Base-by-base conservation (phyloP, 352 stramenopile genomes). In the Albugo candida region DNA sequence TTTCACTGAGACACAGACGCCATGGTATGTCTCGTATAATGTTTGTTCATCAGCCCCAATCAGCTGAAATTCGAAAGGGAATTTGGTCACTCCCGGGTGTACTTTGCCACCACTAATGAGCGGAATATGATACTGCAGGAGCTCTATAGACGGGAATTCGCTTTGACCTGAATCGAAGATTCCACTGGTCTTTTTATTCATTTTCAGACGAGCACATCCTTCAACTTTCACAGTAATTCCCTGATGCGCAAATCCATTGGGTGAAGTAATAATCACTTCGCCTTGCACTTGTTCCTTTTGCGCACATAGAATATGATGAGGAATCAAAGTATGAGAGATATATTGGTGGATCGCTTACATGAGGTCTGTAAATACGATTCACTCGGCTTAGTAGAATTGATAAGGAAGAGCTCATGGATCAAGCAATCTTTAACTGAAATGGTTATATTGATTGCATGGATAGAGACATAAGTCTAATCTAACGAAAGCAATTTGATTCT, bases 1-100 rank as follows among this genome's bases (percentile, higher is more conserved):
- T 52, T 83, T 89, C 49, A 93, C 73, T 13, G 71, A 92, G 13
- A 95, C 65, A 55, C 94, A 93, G 5, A 94, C 81, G 41, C 85
- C 85, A 49, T 96, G 85, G 57, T 96, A 96, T 11, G 83, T 94
- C 54, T 96, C 85, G 41, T 86, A 77, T 27, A 95, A 65, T 48
- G 64, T 49, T 52, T 81, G 63, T 12, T 58, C 57, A 40, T 83
- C 64, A 43, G 81, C 78, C 36, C 65, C 65, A 36, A 70, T 51
- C 13, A 93, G 56, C 51, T 79, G 67, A 58, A 94, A 94, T 60
- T 92, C 77, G 34, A 95, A 95, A 11, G 82, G 80, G 53, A 94
- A 74, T 55, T 93, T 92, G 42, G 75, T 70, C 51, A 91, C 78
- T 19, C 77, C 77, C 24, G 81, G 63, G 6, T 71, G 61, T 11